phyloP scores from a whole-genome alignment of 2,329 filamentous ascomycete species.

The Arthrinium puccinioides region DNA sequence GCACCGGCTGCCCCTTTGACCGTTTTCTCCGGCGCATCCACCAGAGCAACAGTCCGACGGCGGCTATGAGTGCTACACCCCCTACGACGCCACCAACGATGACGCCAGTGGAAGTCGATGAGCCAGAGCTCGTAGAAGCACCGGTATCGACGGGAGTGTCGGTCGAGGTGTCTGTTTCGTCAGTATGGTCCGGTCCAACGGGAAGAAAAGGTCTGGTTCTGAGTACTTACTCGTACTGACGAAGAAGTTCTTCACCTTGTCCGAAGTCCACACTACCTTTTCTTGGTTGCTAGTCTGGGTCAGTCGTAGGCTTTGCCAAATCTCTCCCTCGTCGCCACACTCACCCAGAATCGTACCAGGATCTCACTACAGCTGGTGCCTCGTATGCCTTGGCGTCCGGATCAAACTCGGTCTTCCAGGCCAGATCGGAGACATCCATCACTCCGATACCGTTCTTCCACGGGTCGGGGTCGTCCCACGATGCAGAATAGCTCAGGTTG shows the following conservation, averaged over 20 bases:
- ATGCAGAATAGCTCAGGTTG: neutral
- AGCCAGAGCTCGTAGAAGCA: too few relatives aligned
- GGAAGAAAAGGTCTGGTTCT: neutral
- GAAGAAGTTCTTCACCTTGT: constrained; percentile 1
- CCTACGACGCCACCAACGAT: constrained; percentile 2
- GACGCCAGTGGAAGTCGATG: neutral
- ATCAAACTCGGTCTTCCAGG: constrained; percentile 3
- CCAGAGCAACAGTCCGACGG: neutral
- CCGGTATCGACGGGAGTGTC: neutral
- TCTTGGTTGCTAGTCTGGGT: neutral
- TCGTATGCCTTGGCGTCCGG: constrained; percentile 1
- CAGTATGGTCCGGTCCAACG: neutral
- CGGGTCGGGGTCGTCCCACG: constrained; percentile 1
- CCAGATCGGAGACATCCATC: constrained; percentile 1
- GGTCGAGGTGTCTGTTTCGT: neutral
- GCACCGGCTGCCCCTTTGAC: neutral
- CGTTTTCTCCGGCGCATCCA: neutral
- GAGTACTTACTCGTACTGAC: neutral
- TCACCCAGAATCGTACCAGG: constrained; percentile 6
- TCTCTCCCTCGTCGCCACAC: neutral
- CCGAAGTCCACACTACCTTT: neutral
- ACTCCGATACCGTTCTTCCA: constrained; percentile 5
- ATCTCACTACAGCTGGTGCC: neutral
- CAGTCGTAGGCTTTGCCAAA: neutral
- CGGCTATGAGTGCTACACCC: neutral